Evolutionary conservation across 306 rosid genomes (phyloP), one percentile per base, ranked within the genome.

Genomic region (Sicyos edulis): DNA sequence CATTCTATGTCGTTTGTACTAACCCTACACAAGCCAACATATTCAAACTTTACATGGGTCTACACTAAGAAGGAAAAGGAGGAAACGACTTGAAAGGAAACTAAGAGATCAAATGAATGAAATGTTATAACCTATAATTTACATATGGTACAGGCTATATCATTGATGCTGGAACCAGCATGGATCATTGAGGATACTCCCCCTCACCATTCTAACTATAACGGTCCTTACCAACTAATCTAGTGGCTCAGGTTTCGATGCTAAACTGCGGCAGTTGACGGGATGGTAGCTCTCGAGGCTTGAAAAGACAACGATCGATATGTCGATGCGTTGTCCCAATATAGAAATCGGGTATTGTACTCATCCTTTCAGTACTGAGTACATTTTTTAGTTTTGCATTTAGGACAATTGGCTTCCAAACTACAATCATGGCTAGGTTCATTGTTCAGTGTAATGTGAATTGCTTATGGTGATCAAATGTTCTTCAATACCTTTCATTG

Each of bases 401-500:
- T 15, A 15, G 29, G 73, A 26, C 47, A 20, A 69, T 26, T 69
- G 73, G 9, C 45, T 50, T 69, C 47, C 45, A 69, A 65, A 22
- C 51, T 15, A 49, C 14, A 22, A 22, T 68, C 45, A 51, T 10
- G 24, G n/a, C 12, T 24, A 24, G 58, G 1, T 4, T 87, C 84
- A 89, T 19, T 77, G 82, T 55, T 82, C 82, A 52, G 75, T 75
- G 75, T 76, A 83, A 72, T 87, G 89, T 12, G 91, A 83, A 71
- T 82, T 79, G 59, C 55, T 77, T 63, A 91, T 79, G 44, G 91
- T 59, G 72, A 88, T 84, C 77, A 87, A 58, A 77, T 75, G 89
- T 85, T 91, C 89, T 77, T 88, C 97, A 64, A 83, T 62, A 51
- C 79, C 80, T 82, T 87, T 93, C 83, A 73, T 15, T 3, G 86